Evolutionary conservation across 305 asterid genomes (phyloP), one percentile per base, ranked within the genome.

Genomic region (Plantago coronopus): DNA sequence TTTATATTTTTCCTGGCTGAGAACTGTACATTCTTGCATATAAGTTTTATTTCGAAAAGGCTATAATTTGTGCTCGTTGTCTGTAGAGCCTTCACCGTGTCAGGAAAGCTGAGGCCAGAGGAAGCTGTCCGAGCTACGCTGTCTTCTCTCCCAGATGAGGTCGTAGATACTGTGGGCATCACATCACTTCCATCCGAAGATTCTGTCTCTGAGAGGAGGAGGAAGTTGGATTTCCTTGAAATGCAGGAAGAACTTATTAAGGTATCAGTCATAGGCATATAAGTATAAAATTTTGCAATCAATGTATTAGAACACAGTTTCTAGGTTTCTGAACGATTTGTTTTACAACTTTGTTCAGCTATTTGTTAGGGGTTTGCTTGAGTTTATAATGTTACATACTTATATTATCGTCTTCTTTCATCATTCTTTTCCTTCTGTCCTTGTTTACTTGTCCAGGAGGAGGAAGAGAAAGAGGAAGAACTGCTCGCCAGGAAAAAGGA

Each of bases 71-170:
- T 56, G 12, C 14, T 64, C 64, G 62, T 64, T 43, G 68, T 37
- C 19, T 72, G 60, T 87, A 88, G 96, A 75, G 90, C 98, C 63
- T 91, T 91, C 76, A 84, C 82, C 22, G 93, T 91, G 54, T 83
- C 96, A 18, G 98, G 95, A 66, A 91, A 86, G 72, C 83, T 91
- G 69, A 86, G 60, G 77, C 95, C 94, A 29, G 98, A 84, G 76
- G 98, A 91, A 77, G 96, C 95, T 66, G 96, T 91, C 76, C 93
- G 81, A 80, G 95, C 95, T 73, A 88, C 98, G 15, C 83, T 91
- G 58, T 91, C 96, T 60, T 91, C 98, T 69, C 81, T 91, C 76
- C 98, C 98, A 53, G 98, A 91, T 80, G 98, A 91, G 78, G 93
- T 91, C 77, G 98, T 91, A 74, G 98, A 86, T 72, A 86, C 98